Conservation (phyloP, 148 eudicot genomes). For the Rhododendron simsii region DNA sequence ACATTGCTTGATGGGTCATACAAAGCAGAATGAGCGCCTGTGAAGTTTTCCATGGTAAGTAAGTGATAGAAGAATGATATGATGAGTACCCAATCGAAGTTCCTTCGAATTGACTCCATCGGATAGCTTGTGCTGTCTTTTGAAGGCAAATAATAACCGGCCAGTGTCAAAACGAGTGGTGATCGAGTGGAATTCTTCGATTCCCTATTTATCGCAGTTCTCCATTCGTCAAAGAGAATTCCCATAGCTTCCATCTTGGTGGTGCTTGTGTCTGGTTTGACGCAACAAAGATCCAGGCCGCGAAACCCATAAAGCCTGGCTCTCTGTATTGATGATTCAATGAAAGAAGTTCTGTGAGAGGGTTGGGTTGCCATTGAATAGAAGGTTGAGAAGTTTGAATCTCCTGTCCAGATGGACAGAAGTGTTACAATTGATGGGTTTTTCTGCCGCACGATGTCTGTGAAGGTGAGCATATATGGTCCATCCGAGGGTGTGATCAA, state of each 20-base stretch:
- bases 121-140: too few species aligned
- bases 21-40: slow-evolving; percentile 34
- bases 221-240: slow-evolving; percentile 33
- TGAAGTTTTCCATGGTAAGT: slow-evolving; percentile 18
- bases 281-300: slow-evolving; percentile 28
- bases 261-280: slow-evolving; percentile 6
- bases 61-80: slow-evolving; percentile 11
- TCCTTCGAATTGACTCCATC: too few species aligned
- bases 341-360: slow-evolving; percentile 25
- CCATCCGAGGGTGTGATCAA: neutral
- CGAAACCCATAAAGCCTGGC: slow-evolving; percentile 30
- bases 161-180: slow-evolving; percentile 19
- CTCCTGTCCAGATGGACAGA: neutral
- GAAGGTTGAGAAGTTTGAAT: neutral
- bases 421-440: slow-evolving; percentile 21
- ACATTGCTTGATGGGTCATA: slow-evolving; percentile 34
- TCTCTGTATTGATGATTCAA: slow-evolving; percentile 28
- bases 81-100: too few species aligned
- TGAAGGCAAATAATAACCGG: neutral
- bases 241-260: slow-evolving; percentile 11
- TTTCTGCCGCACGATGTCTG: slow-evolving; percentile 1
- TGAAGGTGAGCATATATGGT: slow-evolving; percentile 13
- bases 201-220: slow-evolving; percentile 20
- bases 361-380: slow-evolving; percentile 11
- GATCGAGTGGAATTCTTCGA: neutral